Conservation (phyloP, 2,329 filamentous ascomycete genomes). For the Phialemoniopsis sp. region DNA sequence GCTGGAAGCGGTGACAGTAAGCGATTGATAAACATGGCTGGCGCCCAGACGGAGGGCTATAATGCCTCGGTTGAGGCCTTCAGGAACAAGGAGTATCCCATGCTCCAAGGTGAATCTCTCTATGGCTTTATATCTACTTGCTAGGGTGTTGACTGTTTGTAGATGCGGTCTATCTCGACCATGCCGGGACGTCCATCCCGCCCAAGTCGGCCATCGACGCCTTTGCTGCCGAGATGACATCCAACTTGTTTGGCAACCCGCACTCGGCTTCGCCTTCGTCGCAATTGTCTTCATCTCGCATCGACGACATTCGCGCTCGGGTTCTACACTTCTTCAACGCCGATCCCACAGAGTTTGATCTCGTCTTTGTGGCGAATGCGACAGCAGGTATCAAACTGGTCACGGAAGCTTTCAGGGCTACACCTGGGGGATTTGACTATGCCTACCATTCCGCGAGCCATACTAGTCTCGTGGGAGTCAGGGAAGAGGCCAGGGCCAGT, state of each 20-base stretch:
- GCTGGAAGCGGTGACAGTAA: no score
- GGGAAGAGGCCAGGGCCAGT: conserved; percentile 64
- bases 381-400: conserved; percentile 89
- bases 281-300: conserved; percentile 66
- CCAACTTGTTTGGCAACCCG: conserved; percentile 82
- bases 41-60: conserved; percentile 33
- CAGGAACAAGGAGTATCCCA: conserved; percentile 60
- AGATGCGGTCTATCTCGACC: conserved; percentile 83
- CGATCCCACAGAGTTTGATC: conserved; percentile 74
- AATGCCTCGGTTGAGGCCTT: conserved; percentile 56
- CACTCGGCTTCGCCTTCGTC: conserved; percentile 84
- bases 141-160: conserved; percentile 6
- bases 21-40: no score
- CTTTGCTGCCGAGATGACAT: conserved; percentile 75
- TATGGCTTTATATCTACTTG: conserved; percentile 5
- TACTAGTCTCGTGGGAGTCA: conserved; percentile 79
- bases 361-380: conserved; percentile 89
- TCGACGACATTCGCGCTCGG: conserved; percentile 71
- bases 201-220: conserved; percentile 75
- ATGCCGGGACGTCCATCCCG: conserved; percentile 88
- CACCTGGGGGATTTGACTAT: conserved; percentile 71
- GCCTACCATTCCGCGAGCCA: conserved; percentile 81
- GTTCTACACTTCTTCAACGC: conserved; percentile 77
- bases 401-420: conserved; percentile 68
- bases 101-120: conserved; percentile 55